phyloP scores from a whole-genome alignment of 257 asterid genomes.

The Parsonsia alboflavescens region DNA sequence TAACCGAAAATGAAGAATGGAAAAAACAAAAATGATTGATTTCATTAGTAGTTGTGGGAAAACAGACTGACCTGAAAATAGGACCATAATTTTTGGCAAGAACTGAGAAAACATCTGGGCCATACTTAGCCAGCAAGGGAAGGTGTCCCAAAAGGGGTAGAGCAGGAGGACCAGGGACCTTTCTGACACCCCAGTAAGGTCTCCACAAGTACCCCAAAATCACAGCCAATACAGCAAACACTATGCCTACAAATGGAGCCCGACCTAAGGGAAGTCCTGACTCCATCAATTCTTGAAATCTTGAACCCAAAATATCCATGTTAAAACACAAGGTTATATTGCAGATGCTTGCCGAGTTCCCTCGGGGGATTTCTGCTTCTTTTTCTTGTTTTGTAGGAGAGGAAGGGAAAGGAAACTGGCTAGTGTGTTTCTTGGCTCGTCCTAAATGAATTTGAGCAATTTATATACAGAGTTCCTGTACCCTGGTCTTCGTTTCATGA shows the following conservation, averaged over 20 bases:
- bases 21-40: not conserved
- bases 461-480: not conserved
- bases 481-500: constrained; percentile 2
- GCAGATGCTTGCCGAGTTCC: not conserved
- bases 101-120: constrained; percentile 78
- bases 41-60: not conserved
- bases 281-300: constrained; percentile 9
- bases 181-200: constrained; percentile 83
- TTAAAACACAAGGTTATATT: not conserved
- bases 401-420: not conserved
- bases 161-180: constrained; percentile 85
- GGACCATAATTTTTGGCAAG: constrained; percentile 84
- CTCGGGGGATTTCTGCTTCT: not conserved
- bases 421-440: not conserved
- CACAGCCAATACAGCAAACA: constrained; percentile 34
- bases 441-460: not conserved
- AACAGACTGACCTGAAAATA: constrained; percentile 72
- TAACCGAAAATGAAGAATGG: not conserved
- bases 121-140: constrained; percentile 81
- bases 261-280: constrained; percentile 16
- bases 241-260: constrained; percentile 23
- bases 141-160: constrained; percentile 87
- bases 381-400: not conserved
- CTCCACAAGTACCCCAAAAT: constrained; percentile 50
- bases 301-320: constrained; percentile 37